phyloP scores from a whole-genome alignment of 2,329 filamentous ascomycete species.

The Penicillium concentricum region DNA sequence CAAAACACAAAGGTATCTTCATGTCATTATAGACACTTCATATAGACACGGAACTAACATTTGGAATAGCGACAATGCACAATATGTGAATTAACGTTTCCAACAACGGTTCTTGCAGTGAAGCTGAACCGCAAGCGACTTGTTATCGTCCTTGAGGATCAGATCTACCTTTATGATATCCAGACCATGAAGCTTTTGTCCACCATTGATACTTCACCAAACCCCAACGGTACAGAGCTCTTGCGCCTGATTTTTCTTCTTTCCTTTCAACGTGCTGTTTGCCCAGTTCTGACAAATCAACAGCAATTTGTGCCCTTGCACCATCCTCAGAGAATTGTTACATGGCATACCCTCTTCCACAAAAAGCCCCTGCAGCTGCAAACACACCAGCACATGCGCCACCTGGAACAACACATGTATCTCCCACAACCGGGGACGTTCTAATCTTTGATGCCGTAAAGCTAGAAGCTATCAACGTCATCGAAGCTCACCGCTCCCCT shows the following conservation, averaged over 20 bases:
- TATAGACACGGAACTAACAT: constrained; percentile 9
- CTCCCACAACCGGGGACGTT: constrained; percentile 86
- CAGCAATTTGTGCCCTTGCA: constrained; percentile 85
- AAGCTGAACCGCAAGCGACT: constrained; percentile 91
- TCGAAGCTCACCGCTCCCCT: constrained; percentile 90
- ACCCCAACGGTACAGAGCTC: constrained; percentile 63
- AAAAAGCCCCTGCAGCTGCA: constrained; percentile 56
- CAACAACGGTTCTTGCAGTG: constrained; percentile 91
- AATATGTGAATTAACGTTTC: constrained; percentile 98
- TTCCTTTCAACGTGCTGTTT: background rate
- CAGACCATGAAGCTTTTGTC: constrained; percentile 95
- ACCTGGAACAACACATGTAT: constrained; percentile 68
- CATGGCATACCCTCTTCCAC: constrained; percentile 86
- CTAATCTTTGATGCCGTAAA: constrained; percentile 88
- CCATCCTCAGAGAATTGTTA: constrained; percentile 95
- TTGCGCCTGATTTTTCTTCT: constrained; percentile 4
- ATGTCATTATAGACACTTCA: background rate
- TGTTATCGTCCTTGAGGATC: constrained; percentile 89
- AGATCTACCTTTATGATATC: constrained; percentile 98
- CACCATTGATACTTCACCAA: constrained; percentile 91
- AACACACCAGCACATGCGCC: constrained; percentile 77
- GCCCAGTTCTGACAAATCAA: constrained; percentile 13
- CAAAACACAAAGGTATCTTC: constrained; percentile 84
- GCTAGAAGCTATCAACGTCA: constrained; percentile 88
- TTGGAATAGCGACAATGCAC: constrained; percentile 64